phyloP scores from a whole-genome alignment of 2,329 filamentous ascomycete species.

The Knoxdaviesia proteae region DNA sequence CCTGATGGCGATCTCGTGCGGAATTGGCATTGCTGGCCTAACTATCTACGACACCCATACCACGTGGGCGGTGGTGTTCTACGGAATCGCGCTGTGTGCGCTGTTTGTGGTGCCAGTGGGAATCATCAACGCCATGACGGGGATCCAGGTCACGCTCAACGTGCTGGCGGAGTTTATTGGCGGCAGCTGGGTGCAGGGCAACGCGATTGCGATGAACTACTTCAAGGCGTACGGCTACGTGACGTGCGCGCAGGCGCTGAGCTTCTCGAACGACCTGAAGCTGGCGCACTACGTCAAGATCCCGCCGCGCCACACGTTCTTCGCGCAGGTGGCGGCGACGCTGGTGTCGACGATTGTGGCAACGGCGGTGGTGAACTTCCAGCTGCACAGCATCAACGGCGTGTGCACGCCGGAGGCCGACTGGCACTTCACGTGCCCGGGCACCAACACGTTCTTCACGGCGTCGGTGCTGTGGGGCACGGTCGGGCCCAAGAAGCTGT shows the following conservation, averaged over 20 bases:
- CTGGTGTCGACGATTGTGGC: constrained; percentile 30
- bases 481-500: constrained; percentile 28
- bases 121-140: constrained; percentile 31
- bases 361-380: constrained; percentile 26
- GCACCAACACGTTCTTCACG: constrained; percentile 34
- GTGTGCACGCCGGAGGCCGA: constrained; percentile 10
- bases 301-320: constrained; percentile 36
- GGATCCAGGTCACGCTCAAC: constrained; percentile 28
- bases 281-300: constrained; percentile 38
- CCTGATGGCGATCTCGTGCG: constrained; percentile 20
- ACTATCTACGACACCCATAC: constrained; percentile 28
- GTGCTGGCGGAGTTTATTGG: constrained; percentile 32
- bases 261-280: constrained; percentile 27
- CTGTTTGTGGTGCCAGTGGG: constrained; percentile 30
- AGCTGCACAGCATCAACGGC: constrained; percentile 15
- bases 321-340: constrained; percentile 36
- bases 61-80: constrained; percentile 27
- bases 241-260: constrained; percentile 27
- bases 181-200: constrained; percentile 26
- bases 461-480: constrained; percentile 34
- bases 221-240: constrained; percentile 32
- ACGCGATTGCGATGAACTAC: constrained; percentile 30
- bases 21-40: constrained; percentile 24
- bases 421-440: constrained; percentile 19
- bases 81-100: constrained; percentile 25